Percentiles rank a stretch among this genome's conserved stretches.
phyloP scores from a whole-genome alignment of 176 grass and related monocot species.

The Raddia distichophylla region DNA sequence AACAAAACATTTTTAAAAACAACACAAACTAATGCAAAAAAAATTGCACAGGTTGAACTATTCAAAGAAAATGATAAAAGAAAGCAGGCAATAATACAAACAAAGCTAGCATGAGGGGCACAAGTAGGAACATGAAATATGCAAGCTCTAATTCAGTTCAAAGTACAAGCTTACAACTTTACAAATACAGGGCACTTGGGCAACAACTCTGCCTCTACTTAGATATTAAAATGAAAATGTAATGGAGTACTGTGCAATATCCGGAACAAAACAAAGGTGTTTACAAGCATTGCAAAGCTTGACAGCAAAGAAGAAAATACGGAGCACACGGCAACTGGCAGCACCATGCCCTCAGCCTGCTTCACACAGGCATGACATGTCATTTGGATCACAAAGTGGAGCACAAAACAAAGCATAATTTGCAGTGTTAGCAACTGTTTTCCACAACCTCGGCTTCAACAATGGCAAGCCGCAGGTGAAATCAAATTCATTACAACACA shows the following conservation, averaged over 20 bases:
- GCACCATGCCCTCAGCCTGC: neutral
- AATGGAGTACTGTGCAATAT: neutral
- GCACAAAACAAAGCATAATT: conserved; percentile 5
- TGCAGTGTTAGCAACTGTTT: neutral
- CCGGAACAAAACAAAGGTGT: neutral
- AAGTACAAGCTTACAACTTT: neutral
- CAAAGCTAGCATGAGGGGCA: neutral
- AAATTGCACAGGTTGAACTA: neutral
- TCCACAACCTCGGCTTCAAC: neutral
- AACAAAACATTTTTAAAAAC: neutral
- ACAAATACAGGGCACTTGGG: conserved; percentile 17
- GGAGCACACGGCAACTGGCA: neutral
- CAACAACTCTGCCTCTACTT: neutral
- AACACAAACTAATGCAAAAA: neutral
- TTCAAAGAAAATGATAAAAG: neutral
- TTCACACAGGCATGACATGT: neutral
- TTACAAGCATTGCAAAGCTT: conserved; percentile 9
- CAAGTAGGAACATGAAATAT: neutral
- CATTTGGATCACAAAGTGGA: neutral
- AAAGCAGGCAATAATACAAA: conserved; percentile 3
- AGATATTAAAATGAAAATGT: neutral
- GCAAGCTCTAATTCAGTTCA: conserved; percentile 13
- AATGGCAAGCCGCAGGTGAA: neutral
- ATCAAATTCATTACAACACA: conserved; percentile 6
- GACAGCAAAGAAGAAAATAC: neutral